Conservation (phyloP, 73 alveolate species). For the Tetrahymena elliotti region DNA sequence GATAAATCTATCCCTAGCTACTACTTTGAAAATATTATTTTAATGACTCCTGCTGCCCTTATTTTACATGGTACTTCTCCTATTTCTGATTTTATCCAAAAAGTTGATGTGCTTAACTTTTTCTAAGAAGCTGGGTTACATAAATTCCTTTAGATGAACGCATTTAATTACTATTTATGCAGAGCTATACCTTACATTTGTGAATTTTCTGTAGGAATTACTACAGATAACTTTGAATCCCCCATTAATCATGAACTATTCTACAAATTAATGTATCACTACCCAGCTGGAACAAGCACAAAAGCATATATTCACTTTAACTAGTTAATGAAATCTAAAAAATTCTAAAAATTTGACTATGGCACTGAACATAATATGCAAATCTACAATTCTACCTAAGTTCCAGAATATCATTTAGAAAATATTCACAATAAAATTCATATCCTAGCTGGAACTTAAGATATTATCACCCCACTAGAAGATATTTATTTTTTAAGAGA, state of each 20-base stretch:
- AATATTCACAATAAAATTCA: background rate
- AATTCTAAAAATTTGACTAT: conserved; percentile 44
- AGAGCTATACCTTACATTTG: conserved; percentile 20
- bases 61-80: conserved; percentile 18
- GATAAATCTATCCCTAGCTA: conserved; percentile 25
- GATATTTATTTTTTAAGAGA: background rate
- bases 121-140: conserved; percentile 30
- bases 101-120: conserved; percentile 9
- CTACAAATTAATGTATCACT: conserved; percentile 21
- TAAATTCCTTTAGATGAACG: conserved; percentile 19
- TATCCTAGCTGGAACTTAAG: background rate
- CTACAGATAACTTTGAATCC: conserved; percentile 31
- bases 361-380: background rate
- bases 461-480: background rate
- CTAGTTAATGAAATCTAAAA: conserved; percentile 32
- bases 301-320: conserved; percentile 41
- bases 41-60: conserved; percentile 52
- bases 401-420: background rate
- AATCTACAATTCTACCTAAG: background rate
- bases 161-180: conserved; percentile 14
- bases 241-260: conserved; percentile 36
- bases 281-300: conserved; percentile 42
- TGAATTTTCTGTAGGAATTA: background rate
- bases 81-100: conserved; percentile 27
- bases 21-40: conserved; percentile 40